phyloP scores from a whole-genome alignment of 1,284 basidiomycete genomes.

The Golubevia pallescens region DNA sequence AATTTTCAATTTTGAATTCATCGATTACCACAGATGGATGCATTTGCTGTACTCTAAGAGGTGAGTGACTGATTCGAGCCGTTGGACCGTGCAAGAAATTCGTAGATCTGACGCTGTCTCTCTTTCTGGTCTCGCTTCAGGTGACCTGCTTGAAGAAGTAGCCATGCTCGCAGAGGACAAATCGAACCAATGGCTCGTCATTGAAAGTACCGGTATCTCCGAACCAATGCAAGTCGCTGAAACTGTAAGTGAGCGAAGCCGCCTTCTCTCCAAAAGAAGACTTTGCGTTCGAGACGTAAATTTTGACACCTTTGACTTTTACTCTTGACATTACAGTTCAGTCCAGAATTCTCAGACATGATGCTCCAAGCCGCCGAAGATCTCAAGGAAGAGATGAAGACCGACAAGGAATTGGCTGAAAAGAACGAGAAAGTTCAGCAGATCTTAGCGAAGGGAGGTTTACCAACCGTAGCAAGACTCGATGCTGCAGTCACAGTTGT shows the following conservation, averaged over 20 bases:
- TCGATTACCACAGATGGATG: slow-evolving; percentile 54
- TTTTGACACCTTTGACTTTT: no score
- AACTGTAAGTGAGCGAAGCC: slow-evolving; percentile 5
- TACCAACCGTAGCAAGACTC: slow-evolving; percentile 62
- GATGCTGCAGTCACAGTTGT: slow-evolving; percentile 47
- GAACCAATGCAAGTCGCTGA: slow-evolving; percentile 66
- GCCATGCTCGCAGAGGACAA: slow-evolving; percentile 29
- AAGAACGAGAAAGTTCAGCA: slow-evolving; percentile 59
- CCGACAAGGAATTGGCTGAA: slow-evolving; percentile 35
- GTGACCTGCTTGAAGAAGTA: slow-evolving; percentile 50
- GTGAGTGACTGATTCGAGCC: no score
- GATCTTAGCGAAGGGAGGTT: slow-evolving; percentile 66
- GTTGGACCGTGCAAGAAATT: no score
- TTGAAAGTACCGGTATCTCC: slow-evolving; percentile 67
- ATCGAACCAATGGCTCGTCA: slow-evolving; percentile 63
- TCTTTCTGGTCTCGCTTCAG: no score
- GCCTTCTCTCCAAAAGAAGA: no score
- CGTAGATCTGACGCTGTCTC: no score
- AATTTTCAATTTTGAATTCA: no score
- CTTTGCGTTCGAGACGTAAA: no score
- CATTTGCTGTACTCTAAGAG: slow-evolving; percentile 53
- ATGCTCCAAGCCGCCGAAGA: slow-evolving; percentile 54
- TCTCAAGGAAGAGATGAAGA: slow-evolving; percentile 36
- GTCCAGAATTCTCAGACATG: slow-evolving; percentile 60
- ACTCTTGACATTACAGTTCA: not conserved